phyloP scores from a whole-genome alignment of 495 filamentous ascomycete species.

The Hypoxylon perforatum region DNA sequence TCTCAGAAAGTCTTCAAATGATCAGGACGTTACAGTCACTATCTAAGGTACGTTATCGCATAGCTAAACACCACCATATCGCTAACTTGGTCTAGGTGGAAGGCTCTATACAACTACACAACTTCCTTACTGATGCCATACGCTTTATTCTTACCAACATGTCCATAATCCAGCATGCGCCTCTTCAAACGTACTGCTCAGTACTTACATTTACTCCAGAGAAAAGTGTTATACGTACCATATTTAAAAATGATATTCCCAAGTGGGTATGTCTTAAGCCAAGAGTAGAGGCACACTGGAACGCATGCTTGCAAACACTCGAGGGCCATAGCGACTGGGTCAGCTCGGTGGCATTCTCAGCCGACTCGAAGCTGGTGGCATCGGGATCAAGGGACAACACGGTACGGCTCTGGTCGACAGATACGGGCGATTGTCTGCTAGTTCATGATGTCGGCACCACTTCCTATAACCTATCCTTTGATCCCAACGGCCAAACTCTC shows the following conservation, averaged over 20 bases:
- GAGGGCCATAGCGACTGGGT: constrained; percentile 41
- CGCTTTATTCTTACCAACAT: constrained; percentile 47
- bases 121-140: constrained; percentile 49
- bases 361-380: constrained; percentile 27
- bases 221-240: no score
- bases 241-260: no score
- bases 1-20: constrained; percentile 39
- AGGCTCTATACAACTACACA: constrained; percentile 2
- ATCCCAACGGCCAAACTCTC: neutral
- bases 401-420: constrained; percentile 24
- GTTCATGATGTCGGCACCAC: constrained; percentile 1
- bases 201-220: constrained; percentile 53
- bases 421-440: neutral
- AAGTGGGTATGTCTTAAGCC: neutral
- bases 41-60: constrained; percentile 13
- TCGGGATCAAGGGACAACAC: constrained; percentile 16
- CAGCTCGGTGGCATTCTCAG: constrained; percentile 46
- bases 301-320: constrained; percentile 15
- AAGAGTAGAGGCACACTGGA: neutral
- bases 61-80: neutral
- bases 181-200: constrained; percentile 48
- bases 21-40: constrained; percentile 1
- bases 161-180: constrained; percentile 37
- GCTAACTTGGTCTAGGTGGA: constrained; percentile 6
- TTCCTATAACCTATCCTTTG: neutral